phyloP scores from a whole-genome alignment of 2,329 filamentous ascomycete genomes.

The Fusarium hostae region DNA sequence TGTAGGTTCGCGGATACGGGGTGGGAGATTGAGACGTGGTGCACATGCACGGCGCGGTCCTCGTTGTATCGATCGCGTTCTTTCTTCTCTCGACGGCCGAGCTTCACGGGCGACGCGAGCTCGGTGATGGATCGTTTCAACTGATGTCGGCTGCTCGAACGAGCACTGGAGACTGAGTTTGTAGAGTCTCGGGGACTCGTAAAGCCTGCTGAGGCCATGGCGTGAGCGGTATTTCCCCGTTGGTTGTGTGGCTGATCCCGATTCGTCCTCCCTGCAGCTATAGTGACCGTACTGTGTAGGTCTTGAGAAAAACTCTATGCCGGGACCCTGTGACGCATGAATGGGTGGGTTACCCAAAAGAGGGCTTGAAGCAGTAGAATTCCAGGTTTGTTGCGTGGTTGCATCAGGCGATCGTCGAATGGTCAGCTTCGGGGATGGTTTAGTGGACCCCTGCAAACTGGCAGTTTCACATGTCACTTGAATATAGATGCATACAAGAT shows the following conservation, averaged over 20 bases:
- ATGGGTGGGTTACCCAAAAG: slow-evolving; percentile 29
- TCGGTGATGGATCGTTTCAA: slow-evolving; percentile 67
- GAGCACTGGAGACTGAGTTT: slow-evolving; percentile 41
- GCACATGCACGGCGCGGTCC: slow-evolving; percentile 40
- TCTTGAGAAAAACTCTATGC: neutral
- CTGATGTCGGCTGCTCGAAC: slow-evolving; percentile 58
- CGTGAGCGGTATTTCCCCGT: slow-evolving; percentile 21
- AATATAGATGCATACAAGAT: neutral
- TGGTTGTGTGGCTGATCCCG: slow-evolving; percentile 17
- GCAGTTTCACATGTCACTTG: slow-evolving; percentile 38
- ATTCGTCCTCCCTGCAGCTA: slow-evolving; percentile 22
- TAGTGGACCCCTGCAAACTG: slow-evolving; percentile 26
- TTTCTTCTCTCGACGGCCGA: slow-evolving; percentile 50
- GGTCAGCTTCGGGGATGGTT: slow-evolving; percentile 24
- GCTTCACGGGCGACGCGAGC: slow-evolving; percentile 59
- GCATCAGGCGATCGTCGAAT: slow-evolving; percentile 36
- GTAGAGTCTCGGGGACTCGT: slow-evolving; percentile 41
- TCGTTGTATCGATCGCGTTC: slow-evolving; percentile 46
- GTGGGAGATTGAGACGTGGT: slow-evolving; percentile 31
- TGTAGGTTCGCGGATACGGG: slow-evolving; percentile 43
- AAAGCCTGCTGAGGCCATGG: slow-evolving; percentile 41
- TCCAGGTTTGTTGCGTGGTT: slow-evolving; percentile 31
- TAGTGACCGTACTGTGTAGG: neutral
- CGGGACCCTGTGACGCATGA: slow-evolving; percentile 35
- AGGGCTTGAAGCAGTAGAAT: slow-evolving; percentile 19